Base-by-base conservation (phyloP, 257 asterid genomes). In the Petrea volubilis region DNA sequence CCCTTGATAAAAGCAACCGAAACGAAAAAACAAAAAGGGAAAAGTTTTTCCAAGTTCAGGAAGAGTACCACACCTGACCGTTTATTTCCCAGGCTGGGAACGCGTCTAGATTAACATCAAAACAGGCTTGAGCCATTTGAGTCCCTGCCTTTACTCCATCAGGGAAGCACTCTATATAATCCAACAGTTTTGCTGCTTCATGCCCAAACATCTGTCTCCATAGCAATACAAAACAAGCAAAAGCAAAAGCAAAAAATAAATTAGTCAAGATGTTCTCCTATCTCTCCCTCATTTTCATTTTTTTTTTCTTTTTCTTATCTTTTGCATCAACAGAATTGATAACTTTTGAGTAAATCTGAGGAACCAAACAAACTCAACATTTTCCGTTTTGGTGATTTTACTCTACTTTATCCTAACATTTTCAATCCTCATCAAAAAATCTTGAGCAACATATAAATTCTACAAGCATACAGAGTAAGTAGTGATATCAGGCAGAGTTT, bases 131-230 rank as follows among this genome's bases (percentile, higher is more conserved):
- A 38, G 83, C 89, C 81, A 93, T 93, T 71, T 69, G 71, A 68
- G 77, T 77, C 64, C 97, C 96, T 80, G 68, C 77, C 75, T 60
- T 82, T 65, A 85, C 68, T 64, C 97, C 97, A 72, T 87, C 78
- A 31, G 97, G 98, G 70, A 79, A 93, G 89, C 98, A 93, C 80
- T 93, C 96, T 46, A 91, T 82, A 68, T 91, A 90, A 74, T 93
- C 85, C 82, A 93, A 80, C 53, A 91, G 69, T 77, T 86, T 73
- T 31, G 94, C 85, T 27, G 96, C 98, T 78, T 89, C 97, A 24
- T 65, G 86, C 60, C 98, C 98, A 78, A 93, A 93, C 82, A 89
- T 83, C 98, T 90, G 78, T 47, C 70, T 8, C 70, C 58, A 55
- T 50, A 55, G 47, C 52, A 66, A 64, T 5, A 43, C 68, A 56